Base-by-base conservation (phyloP, 1,284 basidiomycete species). In the Exsudoporus floridanus region DNA sequence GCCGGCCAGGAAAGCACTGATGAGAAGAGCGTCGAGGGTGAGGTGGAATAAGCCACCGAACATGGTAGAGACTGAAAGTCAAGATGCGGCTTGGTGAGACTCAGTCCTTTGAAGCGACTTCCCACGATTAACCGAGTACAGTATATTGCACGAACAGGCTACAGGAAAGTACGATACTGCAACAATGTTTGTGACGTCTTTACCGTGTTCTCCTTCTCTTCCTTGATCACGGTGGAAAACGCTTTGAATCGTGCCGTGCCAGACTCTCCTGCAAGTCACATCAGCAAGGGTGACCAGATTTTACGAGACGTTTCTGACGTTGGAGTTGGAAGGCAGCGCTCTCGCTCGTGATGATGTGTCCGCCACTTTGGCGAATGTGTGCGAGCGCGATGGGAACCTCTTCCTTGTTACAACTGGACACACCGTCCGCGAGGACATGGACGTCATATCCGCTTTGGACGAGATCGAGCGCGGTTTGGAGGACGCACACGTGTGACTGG, bases 401-500 rank as follows among this genome's bases (percentile, higher is more conserved):
- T 56, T 83, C 83, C 40, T 75, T 74, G 64, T 95, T 94, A 61
- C 83, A 87, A 37, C 86, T 90, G 2, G 90, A 92, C 2, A 96
- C 83, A 21, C 85, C 93, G 64, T 97, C 94, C 16, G 89, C 88
- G 36, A 94, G 74, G 39, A 96, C 80, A 63, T 83, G 77, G 7
- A 88, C 86, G 55, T 80, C 80, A 63, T 77, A 83, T 12, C 74
- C 79, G 43, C 59, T 70, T 18, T 74, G 69, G 21, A 88, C 70
- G 21, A 93, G 75, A 52, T 88, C 84, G 8, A 93, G 74, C 0
- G 86, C 78, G 1, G 90, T 90, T 72, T 95, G 92, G 5, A 92
- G 77, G 9, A 97, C 84, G 65, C 94, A 98, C 53, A 98, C 85
- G 62, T 97, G 94, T 3, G 88, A 81, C 88, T 91, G 64, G n/a